A percentile compares a stretch with the other conserved stretches of the same genome.
Evolutionary conservation across 1,139 yeast species (phyloP).

Genomic region (Suhomyces bribrorum): DNA sequence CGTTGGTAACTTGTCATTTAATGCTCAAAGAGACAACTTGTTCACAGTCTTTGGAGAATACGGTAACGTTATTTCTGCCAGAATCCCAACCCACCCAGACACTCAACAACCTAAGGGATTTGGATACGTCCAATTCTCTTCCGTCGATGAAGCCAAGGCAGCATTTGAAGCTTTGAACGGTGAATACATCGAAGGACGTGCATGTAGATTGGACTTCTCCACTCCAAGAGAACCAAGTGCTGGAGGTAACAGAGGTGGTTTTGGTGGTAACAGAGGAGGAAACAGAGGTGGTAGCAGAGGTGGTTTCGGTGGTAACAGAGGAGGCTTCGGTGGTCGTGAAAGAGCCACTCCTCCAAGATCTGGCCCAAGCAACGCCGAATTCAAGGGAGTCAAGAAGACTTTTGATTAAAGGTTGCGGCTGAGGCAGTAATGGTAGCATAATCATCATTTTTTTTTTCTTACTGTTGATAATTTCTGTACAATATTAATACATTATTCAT

Average conservation of each 20-base stretch:
- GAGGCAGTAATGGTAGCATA: conserved; percentile 1
- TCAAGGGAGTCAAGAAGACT: conserved; percentile 77
- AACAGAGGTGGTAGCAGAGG: conserved; percentile 47
- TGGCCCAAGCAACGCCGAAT: conserved; percentile 57
- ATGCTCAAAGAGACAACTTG: conserved; percentile 76
- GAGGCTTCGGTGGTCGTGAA: conserved; percentile 38
- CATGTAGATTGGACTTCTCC: conserved; percentile 92
- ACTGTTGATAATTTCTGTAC: conserved; percentile 3
- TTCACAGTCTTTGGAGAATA: conserved; percentile 70
- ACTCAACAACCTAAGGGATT: conserved; percentile 99
- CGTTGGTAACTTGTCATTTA: conserved; percentile 93
- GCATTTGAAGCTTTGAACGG: conserved; percentile 90
- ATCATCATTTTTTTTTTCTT: conserved; percentile 1
- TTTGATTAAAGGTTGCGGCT: conserved; percentile 50
- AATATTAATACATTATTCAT: conserved; percentile 5
- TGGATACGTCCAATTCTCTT: conserved; percentile 91
- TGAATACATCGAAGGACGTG: conserved; percentile 84
- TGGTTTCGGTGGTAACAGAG: conserved; percentile 27
- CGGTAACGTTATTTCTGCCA: conserved; percentile 83
- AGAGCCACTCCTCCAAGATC: conserved; percentile 59
- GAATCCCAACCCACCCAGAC: conserved; percentile 98
- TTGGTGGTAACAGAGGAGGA: conserved; percentile 37
- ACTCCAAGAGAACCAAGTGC: conserved; percentile 69
- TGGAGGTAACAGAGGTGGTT: conserved; percentile 21
- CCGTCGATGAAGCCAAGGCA: conserved; percentile 85